These are phyloP conservation scores for Colletotrichum cereale DNA, from an alignment of 2,329 filamentous ascomycete species.

Conservation along the genomic window DNA sequence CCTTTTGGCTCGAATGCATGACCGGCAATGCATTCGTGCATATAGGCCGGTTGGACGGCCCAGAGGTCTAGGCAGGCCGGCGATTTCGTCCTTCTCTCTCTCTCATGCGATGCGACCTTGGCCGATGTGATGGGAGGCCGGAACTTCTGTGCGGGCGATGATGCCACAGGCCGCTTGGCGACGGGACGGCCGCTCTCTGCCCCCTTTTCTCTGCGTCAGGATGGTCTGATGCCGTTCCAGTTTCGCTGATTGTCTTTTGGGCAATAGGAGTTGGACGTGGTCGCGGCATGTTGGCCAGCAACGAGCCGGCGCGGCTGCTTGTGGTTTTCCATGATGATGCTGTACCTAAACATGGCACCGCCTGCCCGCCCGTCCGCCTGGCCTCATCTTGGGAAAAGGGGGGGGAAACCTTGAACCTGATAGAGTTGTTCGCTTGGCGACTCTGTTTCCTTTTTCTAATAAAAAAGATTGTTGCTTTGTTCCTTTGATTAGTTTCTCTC, in stretches of 20 bases:
- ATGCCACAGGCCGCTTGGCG: not conserved
- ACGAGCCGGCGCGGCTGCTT: not conserved
- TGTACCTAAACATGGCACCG: not conserved
- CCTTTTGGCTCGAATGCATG: not conserved
- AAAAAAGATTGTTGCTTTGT: no score
- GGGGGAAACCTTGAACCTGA: not conserved
- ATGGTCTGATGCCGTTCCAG: constrained; percentile 20
- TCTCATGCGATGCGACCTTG: constrained; percentile 21
- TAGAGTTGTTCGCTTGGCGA: not conserved
- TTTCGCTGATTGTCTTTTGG: not conserved
- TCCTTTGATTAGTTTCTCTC: not conserved
- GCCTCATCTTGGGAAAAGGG: not conserved
- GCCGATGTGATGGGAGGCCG: not conserved
- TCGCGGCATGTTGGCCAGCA: not conserved
- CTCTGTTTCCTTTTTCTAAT: not conserved
- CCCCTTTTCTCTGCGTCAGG: not conserved
- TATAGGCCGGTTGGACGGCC: not conserved
- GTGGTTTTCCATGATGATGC: not conserved
- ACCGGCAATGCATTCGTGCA: constrained; percentile 18
- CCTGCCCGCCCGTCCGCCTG: not conserved
- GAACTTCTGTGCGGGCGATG: constrained; percentile 3
- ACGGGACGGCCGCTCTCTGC: not conserved
- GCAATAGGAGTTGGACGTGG: not conserved
- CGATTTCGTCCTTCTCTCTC: constrained; percentile 5
- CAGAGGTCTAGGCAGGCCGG: not conserved